A percentile compares a stretch with the other conserved stretches of the same genome.
Evolutionary conservation across 352 stramenopile species (phyloP).

Genomic region (Phytophthora cactorum): DNA sequence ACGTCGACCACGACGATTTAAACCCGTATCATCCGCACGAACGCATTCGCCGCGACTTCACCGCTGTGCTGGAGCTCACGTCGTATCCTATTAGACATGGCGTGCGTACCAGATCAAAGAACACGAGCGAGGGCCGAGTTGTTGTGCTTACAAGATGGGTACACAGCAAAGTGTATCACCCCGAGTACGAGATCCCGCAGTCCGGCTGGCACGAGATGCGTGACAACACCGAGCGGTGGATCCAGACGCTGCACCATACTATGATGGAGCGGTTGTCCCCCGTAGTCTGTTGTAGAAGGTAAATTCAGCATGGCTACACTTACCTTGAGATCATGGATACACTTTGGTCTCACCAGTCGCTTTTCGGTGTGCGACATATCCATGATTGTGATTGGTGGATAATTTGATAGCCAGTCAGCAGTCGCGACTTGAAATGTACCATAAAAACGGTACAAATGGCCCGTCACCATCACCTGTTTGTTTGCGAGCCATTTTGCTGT

Average conservation of each 20-base stretch:
- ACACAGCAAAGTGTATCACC: constrained; percentile 41
- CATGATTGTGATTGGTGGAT: constrained; percentile 3
- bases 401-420: too few species aligned
- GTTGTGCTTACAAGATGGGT: constrained; percentile 48
- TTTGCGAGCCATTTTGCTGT: constrained; percentile 20
- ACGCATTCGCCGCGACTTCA: constrained; percentile 52
- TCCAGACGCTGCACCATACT: constrained; percentile 40
- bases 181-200: constrained; percentile 38
- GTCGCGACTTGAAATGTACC: not conserved
- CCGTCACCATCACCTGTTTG: constrained; percentile 9
- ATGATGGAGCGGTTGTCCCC: constrained; percentile 40
- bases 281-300: constrained; percentile 34
- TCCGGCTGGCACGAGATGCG: constrained; percentile 41
- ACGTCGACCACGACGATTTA: constrained; percentile 52
- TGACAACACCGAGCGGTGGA: constrained; percentile 44
- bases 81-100: constrained; percentile 36
- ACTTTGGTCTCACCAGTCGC: constrained; percentile 5
- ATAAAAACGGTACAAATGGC: constrained; percentile 12
- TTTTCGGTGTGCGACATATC: too few species aligned
- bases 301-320: not conserved
- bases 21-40: constrained; percentile 50
- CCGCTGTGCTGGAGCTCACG: constrained; percentile 31
- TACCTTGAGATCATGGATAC: constrained; percentile 3
- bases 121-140: constrained; percentile 30
- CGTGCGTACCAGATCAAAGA: constrained; percentile 30